Percentiles rank a stretch among this genome's conserved stretches.
phyloP scores from a whole-genome alignment of 306 rosid genomes.

The Luffa acutangula region DNA sequence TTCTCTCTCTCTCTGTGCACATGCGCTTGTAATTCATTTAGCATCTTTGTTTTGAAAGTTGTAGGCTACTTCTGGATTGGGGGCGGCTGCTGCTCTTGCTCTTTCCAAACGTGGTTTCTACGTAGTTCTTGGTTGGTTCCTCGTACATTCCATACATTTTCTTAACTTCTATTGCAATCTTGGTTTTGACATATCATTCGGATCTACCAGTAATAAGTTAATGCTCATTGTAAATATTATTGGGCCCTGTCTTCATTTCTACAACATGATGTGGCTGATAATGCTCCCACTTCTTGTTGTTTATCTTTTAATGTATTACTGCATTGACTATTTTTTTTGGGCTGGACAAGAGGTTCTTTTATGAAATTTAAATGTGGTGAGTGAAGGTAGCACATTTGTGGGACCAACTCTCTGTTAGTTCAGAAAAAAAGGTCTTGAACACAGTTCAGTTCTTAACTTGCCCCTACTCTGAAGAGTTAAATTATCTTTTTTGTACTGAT shows the following conservation, averaged over 20 bases:
- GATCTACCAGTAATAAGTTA: background rate
- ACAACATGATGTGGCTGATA: background rate
- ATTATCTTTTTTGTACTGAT: background rate
- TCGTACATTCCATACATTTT: background rate
- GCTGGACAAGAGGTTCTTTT: background rate
- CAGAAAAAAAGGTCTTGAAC: background rate
- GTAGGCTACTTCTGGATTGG: slow-evolving; percentile 93
- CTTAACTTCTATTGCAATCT: background rate
- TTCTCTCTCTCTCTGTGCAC: background rate
- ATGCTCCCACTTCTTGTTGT: background rate
- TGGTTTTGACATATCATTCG: background rate
- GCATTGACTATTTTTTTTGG: background rate
- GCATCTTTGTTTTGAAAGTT: background rate
- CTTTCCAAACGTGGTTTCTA: slow-evolving; percentile 63
- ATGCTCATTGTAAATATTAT: background rate
- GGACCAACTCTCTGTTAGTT: background rate
- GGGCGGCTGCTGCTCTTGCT: slow-evolving; percentile 58
- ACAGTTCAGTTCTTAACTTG: background rate
- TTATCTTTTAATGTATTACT: background rate
- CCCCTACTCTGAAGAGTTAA: background rate
- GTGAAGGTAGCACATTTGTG: background rate
- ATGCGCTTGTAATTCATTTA: background rate
- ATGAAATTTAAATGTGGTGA: background rate
- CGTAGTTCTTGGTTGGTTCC: slow-evolving; percentile 47
- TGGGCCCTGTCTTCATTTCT: background rate